Percentiles rank a stretch among this genome's conserved stretches.
These are phyloP conservation scores for Tuber magnatum DNA, from an alignment of 495 filamentous ascomycete species.

Conservation along the genomic window DNA sequence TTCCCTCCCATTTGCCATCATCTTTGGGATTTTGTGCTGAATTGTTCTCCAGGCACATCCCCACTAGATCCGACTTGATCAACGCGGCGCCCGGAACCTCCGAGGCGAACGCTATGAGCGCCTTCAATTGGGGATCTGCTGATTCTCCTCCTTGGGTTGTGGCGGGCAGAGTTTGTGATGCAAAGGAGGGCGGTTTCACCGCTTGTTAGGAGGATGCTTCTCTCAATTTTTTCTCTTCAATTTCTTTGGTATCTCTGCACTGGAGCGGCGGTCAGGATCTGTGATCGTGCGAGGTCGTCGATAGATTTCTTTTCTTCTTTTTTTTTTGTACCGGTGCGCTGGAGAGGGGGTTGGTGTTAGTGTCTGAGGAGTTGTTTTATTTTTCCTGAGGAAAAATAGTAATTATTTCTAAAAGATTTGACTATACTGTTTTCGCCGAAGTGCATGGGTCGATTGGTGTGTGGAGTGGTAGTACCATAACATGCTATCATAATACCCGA, in stretches of 20 bases:
- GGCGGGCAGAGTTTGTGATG: slow-evolving; percentile 18
- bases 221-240: background rate
- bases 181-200: slow-evolving; percentile 28
- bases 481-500: background rate
- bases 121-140: slow-evolving; percentile 32
- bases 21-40: background rate
- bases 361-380: background rate
- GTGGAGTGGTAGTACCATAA: no score
- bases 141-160: slow-evolving; percentile 29
- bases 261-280: background rate
- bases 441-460: background rate
- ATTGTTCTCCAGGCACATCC: slow-evolving; percentile 22
- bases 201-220: slow-evolving; percentile 13
- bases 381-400: background rate
- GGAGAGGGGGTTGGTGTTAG: background rate
- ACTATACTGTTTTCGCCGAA: background rate
- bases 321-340: background rate
- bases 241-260: background rate
- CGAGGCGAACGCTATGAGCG: slow-evolving; percentile 15
- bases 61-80: slow-evolving; percentile 19
- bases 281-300: background rate
- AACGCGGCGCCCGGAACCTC: slow-evolving; percentile 12
- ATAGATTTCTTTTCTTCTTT: background rate
- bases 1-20: background rate
- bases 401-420: background rate